A percentile compares a stretch with the other conserved stretches of the same genome.
Evolutionary conservation across 345 rosid species (phyloP).

Genomic region (Eucalyptus marginata): DNA sequence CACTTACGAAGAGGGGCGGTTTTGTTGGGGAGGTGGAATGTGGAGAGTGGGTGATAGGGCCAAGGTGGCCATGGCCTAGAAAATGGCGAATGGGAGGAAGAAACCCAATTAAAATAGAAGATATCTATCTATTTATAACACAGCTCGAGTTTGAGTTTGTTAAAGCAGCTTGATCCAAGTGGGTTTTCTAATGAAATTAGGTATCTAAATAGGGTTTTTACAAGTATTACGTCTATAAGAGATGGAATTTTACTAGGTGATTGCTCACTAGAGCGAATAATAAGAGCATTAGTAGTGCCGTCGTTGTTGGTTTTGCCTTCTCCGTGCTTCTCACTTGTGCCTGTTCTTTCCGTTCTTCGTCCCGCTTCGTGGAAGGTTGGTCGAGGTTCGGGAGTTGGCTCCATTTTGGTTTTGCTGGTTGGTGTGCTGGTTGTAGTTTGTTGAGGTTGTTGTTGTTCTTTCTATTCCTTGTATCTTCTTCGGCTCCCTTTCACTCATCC

Average conservation of each 20-base stretch:
- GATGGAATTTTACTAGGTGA: background rate
- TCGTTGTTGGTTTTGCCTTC: too few species aligned
- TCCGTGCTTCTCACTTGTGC: too few species aligned
- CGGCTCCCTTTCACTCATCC: too few species aligned
- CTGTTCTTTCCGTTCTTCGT: too few species aligned
- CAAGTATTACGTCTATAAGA: background rate
- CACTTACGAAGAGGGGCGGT: too few species aligned
- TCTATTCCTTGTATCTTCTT: too few species aligned
- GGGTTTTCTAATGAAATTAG: background rate
- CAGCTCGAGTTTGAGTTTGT: background rate
- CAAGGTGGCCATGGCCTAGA: background rate
- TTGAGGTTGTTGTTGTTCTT: too few species aligned
- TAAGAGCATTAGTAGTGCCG: too few species aligned
- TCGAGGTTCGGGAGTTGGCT: too few species aligned
- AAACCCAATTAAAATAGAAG: background rate
- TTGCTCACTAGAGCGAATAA: background rate
- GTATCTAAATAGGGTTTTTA: background rate
- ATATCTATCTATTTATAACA: background rate
- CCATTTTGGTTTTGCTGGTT: too few species aligned
- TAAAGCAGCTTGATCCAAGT: background rate
- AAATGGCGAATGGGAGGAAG: background rate
- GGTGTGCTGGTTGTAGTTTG: too few species aligned
- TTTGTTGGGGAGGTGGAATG: fast-evolving
- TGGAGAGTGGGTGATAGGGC: background rate
- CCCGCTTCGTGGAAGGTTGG: too few species aligned